A percentile compares a stretch with the other conserved stretches of the same genome.
Conservation (phyloP, 2,329 filamentous ascomycete species). For the Paecilomyces sp. region DNA sequence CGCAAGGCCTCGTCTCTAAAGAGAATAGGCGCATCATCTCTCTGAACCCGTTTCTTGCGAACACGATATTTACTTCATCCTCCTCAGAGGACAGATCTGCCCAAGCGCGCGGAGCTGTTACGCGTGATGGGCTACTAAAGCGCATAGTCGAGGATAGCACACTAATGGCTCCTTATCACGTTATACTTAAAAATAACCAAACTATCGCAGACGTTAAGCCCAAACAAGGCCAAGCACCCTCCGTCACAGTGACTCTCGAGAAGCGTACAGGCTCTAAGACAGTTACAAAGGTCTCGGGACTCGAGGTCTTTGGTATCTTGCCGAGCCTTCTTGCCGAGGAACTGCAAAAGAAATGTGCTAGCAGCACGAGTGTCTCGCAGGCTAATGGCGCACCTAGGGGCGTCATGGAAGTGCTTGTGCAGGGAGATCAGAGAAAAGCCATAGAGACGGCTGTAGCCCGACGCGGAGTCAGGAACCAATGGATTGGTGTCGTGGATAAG, state of each 20-base stretch:
- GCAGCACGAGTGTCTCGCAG: slow-evolving; percentile 58
- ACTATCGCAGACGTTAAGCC: slow-evolving; percentile 46
- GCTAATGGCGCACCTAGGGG: slow-evolving; percentile 56
- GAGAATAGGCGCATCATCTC: slow-evolving; percentile 56
- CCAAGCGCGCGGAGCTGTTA: slow-evolving; percentile 50
- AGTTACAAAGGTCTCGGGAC: slow-evolving; percentile 54
- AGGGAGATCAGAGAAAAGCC: slow-evolving; percentile 58
- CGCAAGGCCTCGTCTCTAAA: slow-evolving; percentile 47
- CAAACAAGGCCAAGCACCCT: slow-evolving; percentile 54
- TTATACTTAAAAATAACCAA: slow-evolving; percentile 43
- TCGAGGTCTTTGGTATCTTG: slow-evolving; percentile 56
- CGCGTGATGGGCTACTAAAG: slow-evolving; percentile 54
- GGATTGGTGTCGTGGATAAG: slow-evolving; percentile 61
- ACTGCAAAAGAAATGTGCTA: slow-evolving; percentile 59
- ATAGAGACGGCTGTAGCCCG: slow-evolving; percentile 53
- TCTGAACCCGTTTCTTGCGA: slow-evolving; percentile 56
- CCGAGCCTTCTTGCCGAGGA: slow-evolving; percentile 57
- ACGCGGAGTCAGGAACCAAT: slow-evolving; percentile 52
- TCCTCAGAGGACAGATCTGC: slow-evolving; percentile 50
- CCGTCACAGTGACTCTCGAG: slow-evolving; percentile 54
- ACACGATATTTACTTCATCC: slow-evolving; percentile 51
- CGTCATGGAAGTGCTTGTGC: slow-evolving; percentile 60
- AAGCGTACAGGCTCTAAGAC: slow-evolving; percentile 61
- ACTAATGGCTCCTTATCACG: slow-evolving; percentile 49
- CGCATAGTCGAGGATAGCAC: slow-evolving; percentile 46